Evolutionary conservation across 495 filamentous ascomycete species (phyloP).

Genomic region (Astrothelium subdiscretum): DNA sequence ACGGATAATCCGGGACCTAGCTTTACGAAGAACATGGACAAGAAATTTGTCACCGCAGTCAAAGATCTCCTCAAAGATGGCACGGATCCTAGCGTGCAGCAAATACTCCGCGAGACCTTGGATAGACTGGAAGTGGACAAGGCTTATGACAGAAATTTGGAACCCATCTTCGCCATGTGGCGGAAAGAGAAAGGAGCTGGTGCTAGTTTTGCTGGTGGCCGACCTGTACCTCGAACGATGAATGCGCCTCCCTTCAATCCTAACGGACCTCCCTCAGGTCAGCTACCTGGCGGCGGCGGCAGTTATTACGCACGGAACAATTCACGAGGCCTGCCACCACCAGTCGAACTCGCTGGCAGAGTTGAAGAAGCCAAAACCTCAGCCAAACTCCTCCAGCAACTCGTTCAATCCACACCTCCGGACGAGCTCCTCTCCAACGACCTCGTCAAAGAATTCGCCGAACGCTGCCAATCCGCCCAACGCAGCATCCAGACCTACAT

Average conservation of each 20-base stretch:
- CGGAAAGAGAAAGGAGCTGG: constrained; percentile 57
- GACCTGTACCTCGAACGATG: neutral
- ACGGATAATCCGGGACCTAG: constrained; percentile 80
- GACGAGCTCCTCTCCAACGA: constrained; percentile 69
- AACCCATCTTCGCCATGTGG: constrained; percentile 68
- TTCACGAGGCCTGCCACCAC: constrained; percentile 45
- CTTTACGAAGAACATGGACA: constrained; percentile 78
- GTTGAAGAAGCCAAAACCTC: constrained; percentile 84
- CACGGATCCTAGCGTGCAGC: constrained; percentile 62
- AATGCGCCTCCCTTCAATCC: constrained; percentile 4
- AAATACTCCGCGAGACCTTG: constrained; percentile 78
- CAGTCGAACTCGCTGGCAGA: constrained; percentile 68
- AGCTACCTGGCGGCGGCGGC: neutral
- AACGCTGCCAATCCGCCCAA: constrained; percentile 71
- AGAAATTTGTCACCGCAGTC: constrained; percentile 61
- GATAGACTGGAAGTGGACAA: constrained; percentile 59
- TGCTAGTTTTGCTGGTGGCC: constrained; percentile 6
- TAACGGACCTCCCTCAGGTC: neutral
- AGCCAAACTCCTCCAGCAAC: constrained; percentile 79
- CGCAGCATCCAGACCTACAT: constrained; percentile 77
- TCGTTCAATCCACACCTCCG: constrained; percentile 70
- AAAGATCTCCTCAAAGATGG: constrained; percentile 66
- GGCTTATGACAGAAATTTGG: constrained; percentile 59
- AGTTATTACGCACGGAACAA: neutral
- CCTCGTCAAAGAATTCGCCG: constrained; percentile 80